phyloP scores from a whole-genome alignment of 306 rosid species.

The Sphenostylis stenocarpa region DNA sequence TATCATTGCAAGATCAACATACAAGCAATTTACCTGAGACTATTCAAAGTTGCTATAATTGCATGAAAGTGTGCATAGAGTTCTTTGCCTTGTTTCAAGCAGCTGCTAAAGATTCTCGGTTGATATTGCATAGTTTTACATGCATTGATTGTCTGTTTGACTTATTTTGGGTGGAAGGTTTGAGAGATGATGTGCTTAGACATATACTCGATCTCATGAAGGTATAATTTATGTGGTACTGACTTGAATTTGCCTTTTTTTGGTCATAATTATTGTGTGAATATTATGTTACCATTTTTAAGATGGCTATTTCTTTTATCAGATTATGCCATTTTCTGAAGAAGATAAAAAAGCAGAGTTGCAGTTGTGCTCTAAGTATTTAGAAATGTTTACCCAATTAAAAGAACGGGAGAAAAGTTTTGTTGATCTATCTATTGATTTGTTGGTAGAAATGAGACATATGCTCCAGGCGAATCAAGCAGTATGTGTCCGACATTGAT shows the following conservation, averaged over 20 bases:
- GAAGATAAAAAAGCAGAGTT: conserved; percentile 79
- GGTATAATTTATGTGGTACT: conserved; percentile 50
- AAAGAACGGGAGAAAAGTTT: conserved; percentile 75
- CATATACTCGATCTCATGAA: conserved; percentile 86
- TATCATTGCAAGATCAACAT: conserved; percentile 38
- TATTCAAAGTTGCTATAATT: conserved; percentile 51
- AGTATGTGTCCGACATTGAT: conserved; percentile 50
- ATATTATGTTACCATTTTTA: conserved; percentile 10
- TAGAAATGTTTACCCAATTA: conserved; percentile 83
- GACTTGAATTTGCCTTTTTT: conserved; percentile 25
- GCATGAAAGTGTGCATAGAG: conserved; percentile 69
- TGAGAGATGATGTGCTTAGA: conserved; percentile 69
- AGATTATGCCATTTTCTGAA: conserved; percentile 67
- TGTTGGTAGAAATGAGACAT: conserved; percentile 84
- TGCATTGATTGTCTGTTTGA: conserved; percentile 83
- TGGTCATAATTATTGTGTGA: conserved; percentile 14
- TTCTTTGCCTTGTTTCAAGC: conserved; percentile 63
- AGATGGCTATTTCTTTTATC: conserved; percentile 21
- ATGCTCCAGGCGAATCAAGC: conserved; percentile 63
- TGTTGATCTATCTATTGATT: conserved; percentile 70
- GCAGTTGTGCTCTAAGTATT: conserved; percentile 83
- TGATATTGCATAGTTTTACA: conserved; percentile 60
- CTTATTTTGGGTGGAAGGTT: conserved; percentile 87
- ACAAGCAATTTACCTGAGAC: conserved; percentile 41
- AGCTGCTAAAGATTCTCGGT: conserved; percentile 67